phyloP scores from a whole-genome alignment of 441 rosid species.

The Bocquillonia castaneifolia region DNA sequence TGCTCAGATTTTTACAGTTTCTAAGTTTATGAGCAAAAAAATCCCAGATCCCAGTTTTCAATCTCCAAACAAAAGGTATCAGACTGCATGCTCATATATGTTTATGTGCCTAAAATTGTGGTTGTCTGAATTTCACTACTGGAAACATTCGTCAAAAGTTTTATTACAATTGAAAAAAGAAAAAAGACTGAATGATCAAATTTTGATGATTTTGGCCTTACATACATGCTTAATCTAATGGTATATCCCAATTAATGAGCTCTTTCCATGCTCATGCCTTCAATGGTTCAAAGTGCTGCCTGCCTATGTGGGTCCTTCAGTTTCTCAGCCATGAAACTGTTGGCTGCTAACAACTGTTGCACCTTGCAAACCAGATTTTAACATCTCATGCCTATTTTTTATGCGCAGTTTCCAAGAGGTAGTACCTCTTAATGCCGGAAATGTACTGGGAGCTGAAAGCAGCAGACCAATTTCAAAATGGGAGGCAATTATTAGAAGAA shows the following conservation, averaged over 20 bases:
- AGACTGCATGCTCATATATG: not conserved
- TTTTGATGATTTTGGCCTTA: not conserved
- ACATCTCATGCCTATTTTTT: conserved; percentile 12
- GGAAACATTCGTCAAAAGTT: not conserved
- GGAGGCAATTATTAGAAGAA: conserved; percentile 86
- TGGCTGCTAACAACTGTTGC: not conserved
- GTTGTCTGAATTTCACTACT: not conserved
- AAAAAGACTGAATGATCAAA: not conserved
- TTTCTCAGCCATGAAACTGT: not conserved
- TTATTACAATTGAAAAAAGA: not conserved
- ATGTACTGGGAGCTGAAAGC: conserved; percentile 94
- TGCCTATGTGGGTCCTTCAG: not conserved
- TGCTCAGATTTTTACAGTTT: not conserved
- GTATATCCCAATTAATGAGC: not conserved
- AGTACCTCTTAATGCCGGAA: conserved; percentile 93
- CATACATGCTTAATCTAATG: not conserved
- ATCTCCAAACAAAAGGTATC: too few species aligned
- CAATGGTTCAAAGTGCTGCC: not conserved
- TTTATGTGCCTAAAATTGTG: not conserved
- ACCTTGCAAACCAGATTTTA: not conserved
- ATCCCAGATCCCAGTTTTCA: too few species aligned
- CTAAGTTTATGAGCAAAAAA: not conserved
- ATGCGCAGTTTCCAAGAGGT: conserved; percentile 82
- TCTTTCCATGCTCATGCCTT: not conserved
- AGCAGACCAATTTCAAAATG: conserved; percentile 75